A percentile compares a stretch with the other conserved stretches of the same genome.
phyloP scores from a whole-genome alignment of 2,329 filamentous ascomycete genomes.

The Tolypocladium paradoxum region DNA sequence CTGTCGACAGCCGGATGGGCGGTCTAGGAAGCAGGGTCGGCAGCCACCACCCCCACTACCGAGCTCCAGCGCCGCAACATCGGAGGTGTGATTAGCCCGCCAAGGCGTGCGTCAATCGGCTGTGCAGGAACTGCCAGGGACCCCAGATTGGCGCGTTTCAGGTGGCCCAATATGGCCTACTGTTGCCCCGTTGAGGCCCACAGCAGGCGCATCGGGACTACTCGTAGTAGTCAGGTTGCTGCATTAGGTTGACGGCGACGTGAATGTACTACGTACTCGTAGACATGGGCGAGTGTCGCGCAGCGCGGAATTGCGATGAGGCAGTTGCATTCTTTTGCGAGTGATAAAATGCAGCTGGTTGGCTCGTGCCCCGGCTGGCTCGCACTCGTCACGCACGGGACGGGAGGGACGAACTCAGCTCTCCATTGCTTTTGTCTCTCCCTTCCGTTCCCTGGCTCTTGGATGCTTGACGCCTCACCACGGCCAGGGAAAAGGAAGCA shows the following conservation, averaged over 20 bases:
- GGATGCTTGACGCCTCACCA: not conserved
- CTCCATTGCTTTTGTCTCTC: not conserved
- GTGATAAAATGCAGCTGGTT: not conserved
- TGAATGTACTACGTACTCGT: too few species aligned
- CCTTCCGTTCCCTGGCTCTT: not conserved
- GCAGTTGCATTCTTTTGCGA: not conserved
- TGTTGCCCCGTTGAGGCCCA: not conserved
- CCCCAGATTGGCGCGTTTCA: constrained; percentile 12
- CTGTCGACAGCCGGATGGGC: not conserved
- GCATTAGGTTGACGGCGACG: constrained; percentile 1
- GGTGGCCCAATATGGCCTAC: constrained; percentile 5
- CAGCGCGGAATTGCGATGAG: not conserved
- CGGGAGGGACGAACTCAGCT: too few species aligned
- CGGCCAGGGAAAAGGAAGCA: not conserved
- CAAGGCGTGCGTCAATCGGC: constrained; percentile 5
- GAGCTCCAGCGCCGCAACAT: not conserved
- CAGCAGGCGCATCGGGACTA: not conserved
- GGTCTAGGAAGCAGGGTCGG: not conserved
- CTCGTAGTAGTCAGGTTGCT: not conserved
- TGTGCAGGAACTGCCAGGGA: constrained; percentile 3
- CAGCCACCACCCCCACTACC: not conserved
- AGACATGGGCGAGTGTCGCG: too few species aligned
- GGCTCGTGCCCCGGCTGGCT: not conserved
- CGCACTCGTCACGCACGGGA: not conserved
- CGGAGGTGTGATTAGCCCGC: constrained; percentile 2